A percentile compares a stretch with the other conserved stretches of the same genome.
Evolutionary conservation across 768 basidiomycete genomes (phyloP).

Genomic region (Fomitopsis pulvina): DNA sequence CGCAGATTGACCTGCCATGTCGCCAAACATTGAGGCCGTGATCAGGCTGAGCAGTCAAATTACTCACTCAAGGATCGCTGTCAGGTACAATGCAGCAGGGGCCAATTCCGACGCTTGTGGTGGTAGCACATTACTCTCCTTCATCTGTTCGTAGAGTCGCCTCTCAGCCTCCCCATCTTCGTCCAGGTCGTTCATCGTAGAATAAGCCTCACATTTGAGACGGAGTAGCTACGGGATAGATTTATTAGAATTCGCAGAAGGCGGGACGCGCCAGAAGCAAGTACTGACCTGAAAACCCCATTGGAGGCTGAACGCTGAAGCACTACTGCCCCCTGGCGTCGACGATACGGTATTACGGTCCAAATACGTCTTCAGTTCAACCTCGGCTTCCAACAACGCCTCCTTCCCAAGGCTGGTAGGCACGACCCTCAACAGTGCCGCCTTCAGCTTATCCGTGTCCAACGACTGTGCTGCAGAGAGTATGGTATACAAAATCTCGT

Average conservation of each 20-base stretch:
- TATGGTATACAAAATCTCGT: conserved; percentile 76
- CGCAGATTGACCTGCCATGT: conserved; percentile 67
- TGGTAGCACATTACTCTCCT: conserved; percentile 40
- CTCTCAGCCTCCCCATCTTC: conserved; percentile 65
- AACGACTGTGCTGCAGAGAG: conserved; percentile 62
- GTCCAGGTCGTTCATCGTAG: conserved; percentile 73
- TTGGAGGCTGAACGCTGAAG: conserved; percentile 55
- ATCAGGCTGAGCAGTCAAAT: conserved; percentile 10
- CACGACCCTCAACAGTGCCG: conserved; percentile 62
- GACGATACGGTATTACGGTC: conserved; percentile 47
- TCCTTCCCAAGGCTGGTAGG: conserved; percentile 86
- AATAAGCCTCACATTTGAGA: conserved; percentile 86
- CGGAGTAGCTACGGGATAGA: conserved; percentile 51
- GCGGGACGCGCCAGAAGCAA: not conserved
- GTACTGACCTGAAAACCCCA: conserved; percentile 65
- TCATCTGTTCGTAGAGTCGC: conserved; percentile 59
- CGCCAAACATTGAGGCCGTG: conserved; percentile 9
- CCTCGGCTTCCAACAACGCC: conserved; percentile 86
- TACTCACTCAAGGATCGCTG: conserved; percentile 88
- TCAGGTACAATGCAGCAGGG: conserved; percentile 84
- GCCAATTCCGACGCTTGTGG: conserved; percentile 51
- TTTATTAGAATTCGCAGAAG: conserved; percentile 4
- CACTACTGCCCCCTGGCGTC: conserved; percentile 36
- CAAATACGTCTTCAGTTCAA: conserved; percentile 87
- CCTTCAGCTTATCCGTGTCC: conserved; percentile 65